Percentiles rank a stretch among this genome's conserved stretches.
These are phyloP conservation scores for Ceratorhiza oryzae-sativae DNA, from an alignment of 1,284 basidiomycete genomes.

Conservation along the genomic window DNA sequence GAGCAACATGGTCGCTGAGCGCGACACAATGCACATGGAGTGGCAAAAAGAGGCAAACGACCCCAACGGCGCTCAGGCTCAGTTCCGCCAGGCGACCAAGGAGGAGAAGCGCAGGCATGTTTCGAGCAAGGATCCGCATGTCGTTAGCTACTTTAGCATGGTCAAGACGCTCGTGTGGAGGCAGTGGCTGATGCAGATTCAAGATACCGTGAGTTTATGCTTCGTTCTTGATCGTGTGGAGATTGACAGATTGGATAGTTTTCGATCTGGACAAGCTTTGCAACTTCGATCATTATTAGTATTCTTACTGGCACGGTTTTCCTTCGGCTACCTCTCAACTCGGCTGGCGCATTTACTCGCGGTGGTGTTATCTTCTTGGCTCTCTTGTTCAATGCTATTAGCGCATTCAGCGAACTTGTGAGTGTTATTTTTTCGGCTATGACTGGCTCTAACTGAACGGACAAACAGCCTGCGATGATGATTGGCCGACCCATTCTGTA, in stretches of 20 bases:
- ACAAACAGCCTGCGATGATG: slow-evolving; percentile 66
- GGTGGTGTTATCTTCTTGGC: slow-evolving; percentile 75
- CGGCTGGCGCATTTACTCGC: slow-evolving; percentile 85
- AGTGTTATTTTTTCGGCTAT: slow-evolving; percentile 2
- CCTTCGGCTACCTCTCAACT: slow-evolving; percentile 72
- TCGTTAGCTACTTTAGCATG: slow-evolving; percentile 79
- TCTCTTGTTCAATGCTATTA: slow-evolving; percentile 75
- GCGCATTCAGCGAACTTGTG: slow-evolving; percentile 76
- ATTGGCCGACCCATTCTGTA: slow-evolving; percentile 70
- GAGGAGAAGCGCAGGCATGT: slow-evolving; percentile 86
- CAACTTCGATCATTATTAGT: slow-evolving; percentile 56
- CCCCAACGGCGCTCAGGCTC: slow-evolving; percentile 71
- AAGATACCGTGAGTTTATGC: slow-evolving; percentile 27
- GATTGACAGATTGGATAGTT: slow-evolving; percentile 66
- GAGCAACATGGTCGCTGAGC: slow-evolving; percentile 52
- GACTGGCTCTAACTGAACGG: slow-evolving; percentile 29
- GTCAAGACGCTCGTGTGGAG: slow-evolving; percentile 74
- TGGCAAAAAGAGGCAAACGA: slow-evolving; percentile 71
- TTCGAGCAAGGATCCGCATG: slow-evolving; percentile 85
- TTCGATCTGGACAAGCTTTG: slow-evolving; percentile 44
- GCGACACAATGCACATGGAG: slow-evolving; percentile 59
- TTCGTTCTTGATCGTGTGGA: slow-evolving; percentile 17
- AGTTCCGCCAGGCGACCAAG: slow-evolving; percentile 77
- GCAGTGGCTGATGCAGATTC: slow-evolving; percentile 71
- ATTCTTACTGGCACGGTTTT: slow-evolving; percentile 82